Evolutionary conservation across 192 early-diverging fungal genomes (phyloP), one percentile per base, ranked within the genome.

Genomic region (Backusella macrospora): DNA sequence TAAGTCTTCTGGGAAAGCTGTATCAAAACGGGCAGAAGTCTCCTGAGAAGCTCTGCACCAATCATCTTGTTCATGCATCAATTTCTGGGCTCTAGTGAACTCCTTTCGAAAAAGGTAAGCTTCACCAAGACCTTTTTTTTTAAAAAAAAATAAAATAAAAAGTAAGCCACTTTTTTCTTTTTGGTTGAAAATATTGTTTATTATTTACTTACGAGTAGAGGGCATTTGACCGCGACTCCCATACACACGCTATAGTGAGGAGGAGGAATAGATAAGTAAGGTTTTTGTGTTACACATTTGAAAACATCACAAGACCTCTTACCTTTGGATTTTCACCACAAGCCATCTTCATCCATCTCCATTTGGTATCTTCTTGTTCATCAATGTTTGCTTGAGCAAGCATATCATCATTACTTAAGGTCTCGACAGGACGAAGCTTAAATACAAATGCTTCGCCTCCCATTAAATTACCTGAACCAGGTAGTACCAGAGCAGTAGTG

Each of bases 301-400:
- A 23, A 59, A 59, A 59, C 52, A 59, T 59, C 52, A 59, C 52
- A 44, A 45, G 38, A 44, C 18, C 16, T 5, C 40, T 47, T 47
- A 68, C 55, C 63, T 90, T 93, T 40, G 90, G 85, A 79, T 93
- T 94, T 79, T 94, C 93, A 14, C 93, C 92, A 71, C 93, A 94
- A 5, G 93, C 92, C 88, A 92, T 91, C 76, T 94, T 94, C 87
- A 92, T 90, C 80, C 86, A 94, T 40, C 91, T 75, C 90, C 90
- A 90, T 23, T 62, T 38, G 4, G 70, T 70, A 45, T 75, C 72
- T 52, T 74, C 73, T 66, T 92, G 82, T 42, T 93, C 62, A 26
- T 83, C 66, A 45, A 89, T 69, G 42, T 83, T 82, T 29, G 76
- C 69, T 47, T 82, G 80, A 10, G 76, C 80, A 13, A 82, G 73